phyloP scores from a whole-genome alignment of 768 basidiomycete genomes.

The Boletus rubropictus region DNA sequence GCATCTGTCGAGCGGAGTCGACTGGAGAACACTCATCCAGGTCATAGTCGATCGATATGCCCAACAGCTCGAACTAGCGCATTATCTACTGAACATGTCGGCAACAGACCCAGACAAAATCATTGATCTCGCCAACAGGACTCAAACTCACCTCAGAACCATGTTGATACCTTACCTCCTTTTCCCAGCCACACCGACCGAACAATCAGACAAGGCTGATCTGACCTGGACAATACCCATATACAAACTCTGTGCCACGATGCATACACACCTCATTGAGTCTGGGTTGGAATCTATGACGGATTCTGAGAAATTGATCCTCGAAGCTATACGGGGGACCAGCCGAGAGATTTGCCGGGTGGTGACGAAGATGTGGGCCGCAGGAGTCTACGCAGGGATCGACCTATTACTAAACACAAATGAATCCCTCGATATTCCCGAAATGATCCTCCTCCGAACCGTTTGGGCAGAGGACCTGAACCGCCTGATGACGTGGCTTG shows the following conservation, averaged over 20 bases:
- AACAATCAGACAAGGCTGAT: neutral
- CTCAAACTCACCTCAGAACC: constrained; percentile 19
- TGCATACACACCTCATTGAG: constrained; percentile 18
- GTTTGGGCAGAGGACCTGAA: constrained; percentile 34
- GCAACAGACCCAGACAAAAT: constrained; percentile 2
- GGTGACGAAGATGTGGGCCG: constrained; percentile 39
- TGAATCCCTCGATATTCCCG: neutral
- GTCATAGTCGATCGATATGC: constrained; percentile 30
- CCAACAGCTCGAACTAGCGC: constrained; percentile 25
- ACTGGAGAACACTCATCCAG: constrained; percentile 31
- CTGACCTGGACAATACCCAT: constrained; percentile 28
- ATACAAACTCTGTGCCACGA: constrained; percentile 27
- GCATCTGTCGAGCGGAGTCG: constrained; percentile 24
- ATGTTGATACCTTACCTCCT: constrained; percentile 30
- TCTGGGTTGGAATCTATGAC: neutral
- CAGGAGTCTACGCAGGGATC: constrained; percentile 27
- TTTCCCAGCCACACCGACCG: constrained; percentile 4
- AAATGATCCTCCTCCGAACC: constrained; percentile 9
- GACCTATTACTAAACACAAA: constrained; percentile 8
- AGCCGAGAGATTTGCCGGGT: constrained; percentile 43
- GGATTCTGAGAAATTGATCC: constrained; percentile 10
- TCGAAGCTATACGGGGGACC: constrained; percentile 29
- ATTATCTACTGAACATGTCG: constrained; percentile 17
- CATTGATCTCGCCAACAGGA: constrained; percentile 5
- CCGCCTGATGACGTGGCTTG: constrained; percentile 44